phyloP scores from a whole-genome alignment of 345 rosid genomes.

The Theobroma cacao region DNA sequence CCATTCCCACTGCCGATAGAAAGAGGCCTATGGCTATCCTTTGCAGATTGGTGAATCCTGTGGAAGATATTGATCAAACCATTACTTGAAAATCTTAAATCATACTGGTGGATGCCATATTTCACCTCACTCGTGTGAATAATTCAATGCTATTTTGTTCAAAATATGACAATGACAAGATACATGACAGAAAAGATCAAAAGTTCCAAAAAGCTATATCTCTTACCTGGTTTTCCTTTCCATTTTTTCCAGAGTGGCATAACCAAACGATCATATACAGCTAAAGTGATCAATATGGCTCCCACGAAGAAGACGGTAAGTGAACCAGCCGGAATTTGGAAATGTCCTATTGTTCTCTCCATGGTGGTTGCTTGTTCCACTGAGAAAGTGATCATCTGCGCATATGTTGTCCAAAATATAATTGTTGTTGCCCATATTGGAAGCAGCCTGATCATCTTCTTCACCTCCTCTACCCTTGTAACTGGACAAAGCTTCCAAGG shows the following conservation, averaged over 20 bases:
- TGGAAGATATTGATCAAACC: background rate
- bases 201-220: background rate
- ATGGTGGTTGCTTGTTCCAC: constrained; percentile 69
- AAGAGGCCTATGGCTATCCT: constrained; percentile 49
- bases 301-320: constrained; percentile 57
- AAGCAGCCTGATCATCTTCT: constrained; percentile 51
- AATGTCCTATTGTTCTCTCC: constrained; percentile 49
- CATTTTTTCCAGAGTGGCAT: constrained; percentile 65
- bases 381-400: constrained; percentile 67
- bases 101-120: background rate
- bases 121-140: background rate
- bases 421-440: constrained; percentile 76
- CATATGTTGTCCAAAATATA: constrained; percentile 58
- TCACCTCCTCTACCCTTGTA: constrained; percentile 65
- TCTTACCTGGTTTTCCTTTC: constrained; percentile 60
- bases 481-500: constrained; percentile 64
- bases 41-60: constrained; percentile 59
- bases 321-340: constrained; percentile 65
- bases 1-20: constrained; percentile 54
- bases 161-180: background rate
- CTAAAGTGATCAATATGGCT: constrained; percentile 49
- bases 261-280: constrained; percentile 47
- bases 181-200: background rate
- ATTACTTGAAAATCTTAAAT: background rate
- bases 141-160: background rate